These are phyloP conservation scores for Microsporum audouinii DNA, from an alignment of 2,329 filamentous ascomycete genomes.

Conservation along the genomic window DNA sequence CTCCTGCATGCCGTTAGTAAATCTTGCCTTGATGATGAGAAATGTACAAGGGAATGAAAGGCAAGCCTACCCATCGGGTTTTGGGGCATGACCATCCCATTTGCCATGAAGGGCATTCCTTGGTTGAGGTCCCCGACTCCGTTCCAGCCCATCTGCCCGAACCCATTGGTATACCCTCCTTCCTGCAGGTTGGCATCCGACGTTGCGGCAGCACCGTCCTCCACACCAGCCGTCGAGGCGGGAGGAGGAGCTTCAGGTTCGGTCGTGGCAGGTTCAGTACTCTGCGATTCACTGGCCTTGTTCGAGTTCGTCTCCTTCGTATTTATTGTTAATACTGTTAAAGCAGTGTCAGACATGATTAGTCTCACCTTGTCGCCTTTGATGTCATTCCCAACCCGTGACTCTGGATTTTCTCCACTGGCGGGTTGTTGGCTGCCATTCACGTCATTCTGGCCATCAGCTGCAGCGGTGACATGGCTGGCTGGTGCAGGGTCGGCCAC, in stretches of 20 bases:
- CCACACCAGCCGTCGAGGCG: neutral
- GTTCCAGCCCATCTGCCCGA: slow-evolving; percentile 50
- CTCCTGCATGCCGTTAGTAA: slow-evolving; percentile 8
- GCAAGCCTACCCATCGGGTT: slow-evolving; percentile 75
- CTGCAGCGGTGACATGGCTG: neutral
- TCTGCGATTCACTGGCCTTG: neutral
- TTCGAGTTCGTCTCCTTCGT: neutral
- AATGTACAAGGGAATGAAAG: neutral
- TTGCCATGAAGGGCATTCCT: slow-evolving; percentile 54
- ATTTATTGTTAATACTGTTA: neutral
- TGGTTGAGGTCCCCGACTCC: slow-evolving; percentile 51
- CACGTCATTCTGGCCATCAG: neutral
- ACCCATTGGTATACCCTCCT: slow-evolving; percentile 28
- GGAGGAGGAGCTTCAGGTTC: neutral
- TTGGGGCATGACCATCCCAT: slow-evolving; percentile 48
- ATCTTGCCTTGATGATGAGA: neutral
- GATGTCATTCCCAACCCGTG: neutral
- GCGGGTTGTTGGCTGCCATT: neutral
- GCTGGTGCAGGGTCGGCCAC: neutral
- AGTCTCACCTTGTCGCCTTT: neutral
- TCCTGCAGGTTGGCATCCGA: neutral
- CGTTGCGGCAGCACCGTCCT: neutral
- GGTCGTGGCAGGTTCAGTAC: neutral
- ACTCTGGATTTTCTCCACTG: neutral
- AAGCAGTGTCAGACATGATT: neutral